Evolutionary conservation across 768 basidiomycete genomes (phyloP), one percentile per base, ranked within the genome.

Genomic region (Panus rudis): DNA sequence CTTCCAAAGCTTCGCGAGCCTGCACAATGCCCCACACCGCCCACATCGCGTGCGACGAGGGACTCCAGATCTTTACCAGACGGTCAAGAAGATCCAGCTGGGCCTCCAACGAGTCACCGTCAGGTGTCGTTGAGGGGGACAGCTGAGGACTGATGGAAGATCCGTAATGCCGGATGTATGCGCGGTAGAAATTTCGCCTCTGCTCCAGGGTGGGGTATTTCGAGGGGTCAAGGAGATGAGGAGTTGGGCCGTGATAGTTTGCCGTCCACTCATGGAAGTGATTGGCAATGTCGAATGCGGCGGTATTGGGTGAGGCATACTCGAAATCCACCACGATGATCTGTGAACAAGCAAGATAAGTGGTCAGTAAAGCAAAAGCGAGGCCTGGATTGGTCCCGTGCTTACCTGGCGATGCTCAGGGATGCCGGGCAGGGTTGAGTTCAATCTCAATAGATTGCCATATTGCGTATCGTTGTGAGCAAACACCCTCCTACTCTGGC

Each of bases 231-330:
- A 88, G 77, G 40, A 83, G 44, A 57, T 89, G 84, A 7, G 89
- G 86, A 0, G 69, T 73, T 4, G 73, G 56, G 27, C 70, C 71
- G 58, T 88, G 84, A 62, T 98, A 98, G 63, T 96, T 75, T 13
- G 90, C 84, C 16, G 88, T 89, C 94, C 96, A 98, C 65, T 98
- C 96, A 58, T 89, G 84, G 66, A 93, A 96, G 63, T 94, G 92
- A 62, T 94, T 94, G 44, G 87, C 94, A 52, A 99, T 92, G 59
- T 99, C 96, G 63, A 82, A 96, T 3, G 90, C 88, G 3, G 92
- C 80, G 20, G 93, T 84, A 57, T 97, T 98, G 4, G 88, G 84
- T 0, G 83, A 75, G 12, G 94, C 91, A 59, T 99, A 99, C 66
- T 99, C 96, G 59, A 97, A 98, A 65, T 99, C 96, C 50, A 96